Evolutionary conservation across 208 protist genomes (phyloP), one percentile per base, ranked within the genome.

Genomic region (Leptomonas seymouri): DNA sequence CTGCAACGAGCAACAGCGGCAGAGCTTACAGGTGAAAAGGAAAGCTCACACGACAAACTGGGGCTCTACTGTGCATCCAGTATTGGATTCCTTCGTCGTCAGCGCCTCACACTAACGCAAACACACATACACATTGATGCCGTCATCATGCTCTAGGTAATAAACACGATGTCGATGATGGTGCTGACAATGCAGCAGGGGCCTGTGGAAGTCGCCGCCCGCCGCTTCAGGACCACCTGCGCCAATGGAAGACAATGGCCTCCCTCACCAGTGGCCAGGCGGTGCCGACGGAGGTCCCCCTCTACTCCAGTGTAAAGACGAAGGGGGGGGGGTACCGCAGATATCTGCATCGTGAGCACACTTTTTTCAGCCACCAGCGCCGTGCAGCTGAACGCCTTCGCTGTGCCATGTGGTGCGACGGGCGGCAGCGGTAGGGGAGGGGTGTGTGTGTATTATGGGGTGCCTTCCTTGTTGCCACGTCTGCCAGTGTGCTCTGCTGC

Each of bases 151-250:
- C 41, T 28, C 20, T 5, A 23, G 25, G 25, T 42, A 28, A 64
- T 53, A 44, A 64, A 50, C 58, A 42, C 41, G 12, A 49, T 62
- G 57, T 14, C 20, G 16, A 53, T 64, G 25, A 23, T 44, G 45
- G 53, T 53, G 58, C 58, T 28, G 44, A 16, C n/a, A 28, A 41
- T 27, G 41, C 45, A 18, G 58, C 58, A 53, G 27, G n/a, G 39
- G 11, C 58, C 25, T 8, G 23, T 54, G 14, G 25, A 39, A 16
- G n/a, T 73, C 3, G 7, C 3, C 0, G 58, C 66, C 3, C 45
- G 25, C 57, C 66, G 67, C 67, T 60, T 64, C 31, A 57, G 59
- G 56, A 57, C 51, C 21, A 51, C 42, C 48, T 66, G 48, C 56
- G 49, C 44, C 3, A n/a, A 11, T 8, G 34, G 44, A 53, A 27